These are phyloP conservation scores for Fusarium nanum DNA, from an alignment of 2,329 filamentous ascomycete genomes.

Conservation along the genomic window DNA sequence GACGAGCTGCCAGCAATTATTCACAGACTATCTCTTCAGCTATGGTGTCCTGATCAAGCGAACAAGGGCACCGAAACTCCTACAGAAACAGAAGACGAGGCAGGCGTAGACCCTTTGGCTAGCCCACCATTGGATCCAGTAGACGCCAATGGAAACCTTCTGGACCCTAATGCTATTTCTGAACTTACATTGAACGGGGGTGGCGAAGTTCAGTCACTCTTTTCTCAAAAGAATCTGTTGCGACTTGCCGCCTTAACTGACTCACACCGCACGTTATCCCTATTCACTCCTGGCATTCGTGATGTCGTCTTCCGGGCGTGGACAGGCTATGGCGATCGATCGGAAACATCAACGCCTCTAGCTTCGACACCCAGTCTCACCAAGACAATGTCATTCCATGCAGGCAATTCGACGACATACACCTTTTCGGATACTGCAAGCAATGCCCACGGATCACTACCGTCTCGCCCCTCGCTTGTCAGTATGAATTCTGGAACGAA, in stretches of 20 bases:
- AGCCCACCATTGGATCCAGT: constrained; percentile 85
- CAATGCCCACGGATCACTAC: constrained; percentile 68
- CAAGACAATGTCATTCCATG: constrained; percentile 71
- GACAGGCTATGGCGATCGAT: constrained; percentile 80
- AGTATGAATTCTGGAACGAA: constrained; percentile 71
- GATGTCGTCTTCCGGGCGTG: constrained; percentile 94
- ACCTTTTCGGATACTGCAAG: constrained; percentile 80
- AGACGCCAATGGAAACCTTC: constrained; percentile 79
- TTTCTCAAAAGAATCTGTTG: constrained; percentile 93
- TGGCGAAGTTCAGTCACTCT: constrained; percentile 86
- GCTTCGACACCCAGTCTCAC: constrained; percentile 65
- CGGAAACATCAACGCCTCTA: constrained; percentile 66
- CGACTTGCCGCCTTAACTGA: constrained; percentile 85
- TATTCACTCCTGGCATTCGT: constrained; percentile 90
- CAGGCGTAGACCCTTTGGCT: constrained; percentile 81
- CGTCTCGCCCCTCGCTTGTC: constrained; percentile 75
- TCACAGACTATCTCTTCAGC: constrained; percentile 85
- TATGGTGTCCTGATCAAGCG: constrained; percentile 88
- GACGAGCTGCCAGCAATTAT: constrained; percentile 97
- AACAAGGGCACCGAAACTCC: constrained; percentile 61
- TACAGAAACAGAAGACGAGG: constrained; percentile 64
- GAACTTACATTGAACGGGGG: constrained; percentile 82
- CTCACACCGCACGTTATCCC: constrained; percentile 88
- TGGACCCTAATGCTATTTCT: constrained; percentile 80
- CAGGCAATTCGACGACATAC: constrained; percentile 72